A percentile compares a stretch with the other conserved stretches of the same genome.
phyloP scores from a whole-genome alignment of 2,329 filamentous ascomycete genomes.

The Venturia pyrina region DNA sequence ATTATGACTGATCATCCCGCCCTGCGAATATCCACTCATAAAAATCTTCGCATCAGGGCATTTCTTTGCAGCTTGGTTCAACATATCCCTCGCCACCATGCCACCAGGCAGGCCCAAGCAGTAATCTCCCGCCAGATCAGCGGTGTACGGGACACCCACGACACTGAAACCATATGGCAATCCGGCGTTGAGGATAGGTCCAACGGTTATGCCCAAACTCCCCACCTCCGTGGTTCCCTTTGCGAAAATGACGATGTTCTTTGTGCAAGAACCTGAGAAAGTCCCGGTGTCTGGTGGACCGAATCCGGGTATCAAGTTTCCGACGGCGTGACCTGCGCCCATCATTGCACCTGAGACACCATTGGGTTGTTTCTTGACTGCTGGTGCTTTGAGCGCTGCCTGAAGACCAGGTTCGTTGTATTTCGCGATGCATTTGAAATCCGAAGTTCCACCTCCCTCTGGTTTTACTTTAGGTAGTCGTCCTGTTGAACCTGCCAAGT shows the following conservation, averaged over 20 bases:
- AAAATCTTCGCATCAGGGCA: constrained; percentile 6
- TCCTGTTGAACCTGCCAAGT: constrained; percentile 6
- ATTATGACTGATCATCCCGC: constrained; percentile 4
- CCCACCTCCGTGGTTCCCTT: constrained; percentile 4
- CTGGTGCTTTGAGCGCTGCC: not conserved
- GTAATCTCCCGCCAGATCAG: constrained; percentile 8
- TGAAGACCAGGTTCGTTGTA: constrained; percentile 1
- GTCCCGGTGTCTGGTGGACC: not conserved
- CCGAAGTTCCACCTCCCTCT: not conserved
- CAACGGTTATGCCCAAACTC: not conserved
- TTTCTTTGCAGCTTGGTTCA: constrained; percentile 9
- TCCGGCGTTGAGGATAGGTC: constrained; percentile 7
- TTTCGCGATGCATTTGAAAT: constrained; percentile 5
- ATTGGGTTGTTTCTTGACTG: not conserved
- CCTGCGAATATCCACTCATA: constrained; percentile 9
- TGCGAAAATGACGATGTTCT: constrained; percentile 11
- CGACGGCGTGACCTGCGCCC: not conserved
- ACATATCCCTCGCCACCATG: constrained; percentile 9
- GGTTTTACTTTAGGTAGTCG: not conserved
- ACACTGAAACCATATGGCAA: not conserved
- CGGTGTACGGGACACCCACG: not conserved
- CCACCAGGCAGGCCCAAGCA: constrained; percentile 9
- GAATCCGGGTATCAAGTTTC: not conserved
- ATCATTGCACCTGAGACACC: not conserved
- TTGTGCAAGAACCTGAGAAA: not conserved